These are phyloP conservation scores for Fusarium fracticaudum DNA, from an alignment of 2,329 filamentous ascomycete genomes.

Conservation along the genomic window DNA sequence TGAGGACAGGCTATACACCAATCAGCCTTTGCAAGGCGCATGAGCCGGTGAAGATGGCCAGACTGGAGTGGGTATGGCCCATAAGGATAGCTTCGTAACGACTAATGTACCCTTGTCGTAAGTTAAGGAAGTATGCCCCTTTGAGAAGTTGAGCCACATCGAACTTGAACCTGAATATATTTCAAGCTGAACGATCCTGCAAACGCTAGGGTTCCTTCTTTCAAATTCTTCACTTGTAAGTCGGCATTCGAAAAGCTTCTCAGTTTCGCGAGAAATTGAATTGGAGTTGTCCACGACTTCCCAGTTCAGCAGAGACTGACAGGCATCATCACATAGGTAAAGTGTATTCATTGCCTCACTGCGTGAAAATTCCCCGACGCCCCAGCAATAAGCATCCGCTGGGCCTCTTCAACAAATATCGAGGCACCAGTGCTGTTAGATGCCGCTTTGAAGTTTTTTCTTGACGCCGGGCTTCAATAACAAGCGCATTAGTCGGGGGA, in stretches of 20 bases:
- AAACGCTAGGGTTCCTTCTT: neutral
- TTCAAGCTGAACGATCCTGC: conserved; percentile 20
- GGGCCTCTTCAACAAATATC: neutral
- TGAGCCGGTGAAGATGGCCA: conserved; percentile 30
- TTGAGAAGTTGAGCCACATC: conserved; percentile 2
- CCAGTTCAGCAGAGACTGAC: conserved; percentile 7
- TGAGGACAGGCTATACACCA: conserved; percentile 31
- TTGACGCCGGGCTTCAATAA: neutral
- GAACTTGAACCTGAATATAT: conserved; percentile 25
- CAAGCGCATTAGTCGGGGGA: neutral
- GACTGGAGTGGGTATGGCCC: conserved; percentile 33
- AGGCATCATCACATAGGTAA: conserved; percentile 5
- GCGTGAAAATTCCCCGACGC: neutral
- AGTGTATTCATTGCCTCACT: neutral
- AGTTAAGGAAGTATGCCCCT: conserved; percentile 34
- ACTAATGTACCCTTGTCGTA: conserved; percentile 37
- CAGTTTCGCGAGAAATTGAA: neutral
- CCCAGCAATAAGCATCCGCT: neutral
- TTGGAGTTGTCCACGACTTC: neutral
- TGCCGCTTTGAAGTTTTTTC: neutral
- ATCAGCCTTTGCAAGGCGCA: conserved; percentile 32
- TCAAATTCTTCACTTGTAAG: neutral
- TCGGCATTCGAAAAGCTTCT: neutral
- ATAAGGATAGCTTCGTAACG: conserved; percentile 26
- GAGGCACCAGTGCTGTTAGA: neutral